A percentile compares a stretch with the other conserved stretches of the same genome.
Evolutionary conservation across 257 asterid genomes (phyloP).

Genomic region (Nyctanthes arbortristis): DNA sequence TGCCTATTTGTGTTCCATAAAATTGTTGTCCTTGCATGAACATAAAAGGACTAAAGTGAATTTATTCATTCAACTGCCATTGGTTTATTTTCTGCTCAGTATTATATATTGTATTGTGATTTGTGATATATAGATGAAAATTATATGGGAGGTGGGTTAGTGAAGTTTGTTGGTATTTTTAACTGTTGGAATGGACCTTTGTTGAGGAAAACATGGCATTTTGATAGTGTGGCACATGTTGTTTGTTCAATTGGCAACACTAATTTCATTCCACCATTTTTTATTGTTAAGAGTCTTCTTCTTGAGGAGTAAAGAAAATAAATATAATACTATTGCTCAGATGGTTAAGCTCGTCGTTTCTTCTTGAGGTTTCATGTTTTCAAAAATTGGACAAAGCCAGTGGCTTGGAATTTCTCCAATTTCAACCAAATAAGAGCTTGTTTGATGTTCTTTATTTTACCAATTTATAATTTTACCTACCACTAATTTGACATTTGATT

Average conservation of each 20-base stretch:
- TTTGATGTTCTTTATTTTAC: no score
- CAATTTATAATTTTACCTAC: no score
- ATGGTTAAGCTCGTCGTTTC: no score
- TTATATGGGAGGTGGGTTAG: not conserved
- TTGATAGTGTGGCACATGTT: not conserved
- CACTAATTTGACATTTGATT: no score
- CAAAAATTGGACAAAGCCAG: no score
- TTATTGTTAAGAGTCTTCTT: not conserved
- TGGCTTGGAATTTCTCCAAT: no score
- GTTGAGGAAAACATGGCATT: not conserved
- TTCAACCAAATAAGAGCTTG: no score
- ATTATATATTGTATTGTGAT: conserved; percentile 2
- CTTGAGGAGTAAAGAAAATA: not conserved
- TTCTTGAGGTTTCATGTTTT: no score
- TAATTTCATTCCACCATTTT: not conserved
- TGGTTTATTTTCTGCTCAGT: not conserved
- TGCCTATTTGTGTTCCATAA: conserved; percentile 42
- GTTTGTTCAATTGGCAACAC: not conserved
- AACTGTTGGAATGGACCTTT: not conserved
- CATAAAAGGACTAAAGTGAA: conserved; percentile 32
- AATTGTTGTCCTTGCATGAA: conserved; percentile 24
- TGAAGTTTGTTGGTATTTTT: not conserved
- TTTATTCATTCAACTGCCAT: conserved; percentile 21
- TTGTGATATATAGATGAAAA: no score
- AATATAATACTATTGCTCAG: not conserved